phyloP scores from a whole-genome alignment of 306 rosid genomes.

The Castanopsis chinensis region DNA sequence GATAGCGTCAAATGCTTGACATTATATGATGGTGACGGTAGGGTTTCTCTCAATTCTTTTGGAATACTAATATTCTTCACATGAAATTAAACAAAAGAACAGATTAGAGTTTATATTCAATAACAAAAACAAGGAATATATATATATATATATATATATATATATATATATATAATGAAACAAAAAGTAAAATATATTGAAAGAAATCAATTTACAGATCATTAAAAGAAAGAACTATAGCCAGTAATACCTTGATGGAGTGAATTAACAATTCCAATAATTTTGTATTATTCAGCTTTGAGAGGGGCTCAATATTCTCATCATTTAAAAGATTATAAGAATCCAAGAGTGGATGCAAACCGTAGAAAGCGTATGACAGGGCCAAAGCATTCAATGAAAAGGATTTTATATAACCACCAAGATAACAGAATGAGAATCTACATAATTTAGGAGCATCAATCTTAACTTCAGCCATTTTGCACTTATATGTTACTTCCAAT shows the following conservation, averaged over 20 bases:
- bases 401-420: neutral
- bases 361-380: neutral
- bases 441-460: constrained; percentile 28
- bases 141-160: too few species aligned
- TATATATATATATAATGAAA: too few species aligned
- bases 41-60: constrained; percentile 12
- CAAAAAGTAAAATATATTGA: neutral
- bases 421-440: neutral
- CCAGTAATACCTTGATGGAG: neutral
- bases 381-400: constrained; percentile 6
- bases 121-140: neutral
- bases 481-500: neutral
- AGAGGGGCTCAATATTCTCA: constrained; percentile 6
- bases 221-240: neutral
- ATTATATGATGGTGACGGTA: constrained; percentile 1
- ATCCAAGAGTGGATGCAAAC: neutral
- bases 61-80: neutral
- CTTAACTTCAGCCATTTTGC: constrained; percentile 17
- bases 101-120: neutral
- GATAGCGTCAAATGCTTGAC: constrained; percentile 5
- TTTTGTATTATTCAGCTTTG: neutral
- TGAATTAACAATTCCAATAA: neutral
- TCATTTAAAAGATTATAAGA: neutral
- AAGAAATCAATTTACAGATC: neutral
- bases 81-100: neutral